Conservation (phyloP, 495 filamentous ascomycete genomes). For the Neurospora sp. region DNA sequence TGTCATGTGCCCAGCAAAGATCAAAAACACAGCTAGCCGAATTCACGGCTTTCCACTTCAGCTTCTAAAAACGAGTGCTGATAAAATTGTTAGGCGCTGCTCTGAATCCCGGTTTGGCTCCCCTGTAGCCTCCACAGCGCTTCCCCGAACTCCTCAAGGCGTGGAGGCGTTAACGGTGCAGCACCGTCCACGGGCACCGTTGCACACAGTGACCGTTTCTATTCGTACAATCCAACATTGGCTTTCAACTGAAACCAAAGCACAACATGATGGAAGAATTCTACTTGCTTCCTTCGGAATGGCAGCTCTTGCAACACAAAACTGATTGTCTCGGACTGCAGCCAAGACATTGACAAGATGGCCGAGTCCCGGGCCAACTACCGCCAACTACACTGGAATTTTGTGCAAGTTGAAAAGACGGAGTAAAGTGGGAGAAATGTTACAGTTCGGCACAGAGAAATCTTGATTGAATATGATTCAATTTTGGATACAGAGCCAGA, state of each 20-base stretch:
- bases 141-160: not conserved
- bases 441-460: not conserved
- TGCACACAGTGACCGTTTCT: not conserved
- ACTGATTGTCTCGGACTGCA: not conserved
- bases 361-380: not conserved
- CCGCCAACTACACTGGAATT: not conserved
- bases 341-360: not conserved
- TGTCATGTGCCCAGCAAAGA: not conserved
- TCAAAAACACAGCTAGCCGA: not conserved
- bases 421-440: not conserved
- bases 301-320: not conserved
- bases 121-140: not conserved
- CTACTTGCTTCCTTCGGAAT: not conserved
- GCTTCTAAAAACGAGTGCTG: not conserved
- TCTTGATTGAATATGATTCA: not conserved
- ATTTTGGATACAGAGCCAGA: not conserved
- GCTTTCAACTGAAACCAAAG: not conserved
- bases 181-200: not conserved
- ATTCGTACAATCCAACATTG: not conserved
- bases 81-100: not conserved
- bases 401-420: not conserved
- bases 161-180: not conserved
- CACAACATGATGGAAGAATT: not conserved
- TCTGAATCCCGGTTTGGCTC: not conserved
- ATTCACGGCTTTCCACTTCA: not conserved